Conservation (phyloP, 1,284 basidiomycete species). For the Ceratobasidium sp. region DNA sequence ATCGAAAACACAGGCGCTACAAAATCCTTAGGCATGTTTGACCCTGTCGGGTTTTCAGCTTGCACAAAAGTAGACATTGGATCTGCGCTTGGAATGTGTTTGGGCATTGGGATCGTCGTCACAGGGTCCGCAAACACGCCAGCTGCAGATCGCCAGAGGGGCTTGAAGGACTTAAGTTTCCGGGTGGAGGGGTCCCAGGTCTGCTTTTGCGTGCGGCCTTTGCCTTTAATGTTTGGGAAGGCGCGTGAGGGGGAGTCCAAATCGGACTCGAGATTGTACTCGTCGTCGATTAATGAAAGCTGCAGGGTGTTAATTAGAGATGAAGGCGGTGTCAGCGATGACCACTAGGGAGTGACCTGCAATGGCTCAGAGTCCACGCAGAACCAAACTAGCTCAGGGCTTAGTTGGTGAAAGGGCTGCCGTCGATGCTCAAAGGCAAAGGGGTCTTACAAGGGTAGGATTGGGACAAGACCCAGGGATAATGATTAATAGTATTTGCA, state of each 20-base stretch:
- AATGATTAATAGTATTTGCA: too few relatives aligned
- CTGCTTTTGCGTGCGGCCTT: conserved; percentile 3
- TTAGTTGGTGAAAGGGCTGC: too few relatives aligned
- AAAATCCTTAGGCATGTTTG: conserved; percentile 16
- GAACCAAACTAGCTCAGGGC: too few relatives aligned
- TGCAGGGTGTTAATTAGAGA: neutral
- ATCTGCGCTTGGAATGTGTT: conserved; percentile 33
- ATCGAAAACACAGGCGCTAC: conserved; percentile 29
- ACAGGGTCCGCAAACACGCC: conserved; percentile 39
- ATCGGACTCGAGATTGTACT: conserved; percentile 35
- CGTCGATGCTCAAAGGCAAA: too few relatives aligned
- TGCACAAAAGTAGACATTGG: conserved; percentile 28
- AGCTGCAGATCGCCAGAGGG: neutral
- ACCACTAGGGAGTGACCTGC: too few relatives aligned
- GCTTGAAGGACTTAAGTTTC: conserved; percentile 10
- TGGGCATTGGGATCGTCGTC: conserved; percentile 23
- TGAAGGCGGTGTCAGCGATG: too few relatives aligned
- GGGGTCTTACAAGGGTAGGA: too few relatives aligned
- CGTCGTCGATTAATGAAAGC: conserved; percentile 38
- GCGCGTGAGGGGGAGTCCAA: conserved; percentile 19
- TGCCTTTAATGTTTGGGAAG: conserved; percentile 27
- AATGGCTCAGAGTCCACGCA: too few relatives aligned
- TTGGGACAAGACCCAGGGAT: too few relatives aligned
- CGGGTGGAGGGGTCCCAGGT: conserved; percentile 17
- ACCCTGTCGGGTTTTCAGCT: conserved; percentile 6